Conservation (phyloP, 352 stramenopile species). For the Saprolegnia diclina region DNA sequence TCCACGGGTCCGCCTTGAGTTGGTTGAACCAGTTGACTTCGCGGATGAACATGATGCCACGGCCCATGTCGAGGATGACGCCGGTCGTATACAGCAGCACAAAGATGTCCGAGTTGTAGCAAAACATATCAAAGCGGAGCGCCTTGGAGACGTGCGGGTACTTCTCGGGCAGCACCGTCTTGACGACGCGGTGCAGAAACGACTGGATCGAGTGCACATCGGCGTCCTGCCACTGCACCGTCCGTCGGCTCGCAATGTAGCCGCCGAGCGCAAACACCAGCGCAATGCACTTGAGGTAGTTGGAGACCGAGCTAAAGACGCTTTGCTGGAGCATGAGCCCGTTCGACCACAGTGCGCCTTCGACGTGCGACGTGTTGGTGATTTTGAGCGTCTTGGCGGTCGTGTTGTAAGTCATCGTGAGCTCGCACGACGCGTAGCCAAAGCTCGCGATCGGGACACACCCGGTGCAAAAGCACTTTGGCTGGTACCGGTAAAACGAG, state of each 20-base stretch:
- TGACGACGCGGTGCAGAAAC: background rate
- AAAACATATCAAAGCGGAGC: slow-evolving; percentile 26
- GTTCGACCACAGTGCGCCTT: background rate
- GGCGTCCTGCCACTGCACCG: slow-evolving; percentile 16
- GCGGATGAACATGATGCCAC: slow-evolving; percentile 10
- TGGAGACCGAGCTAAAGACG: background rate
- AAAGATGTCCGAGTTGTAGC: slow-evolving; percentile 27
- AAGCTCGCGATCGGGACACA: slow-evolving; percentile 6
- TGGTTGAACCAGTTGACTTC: slow-evolving; percentile 16
- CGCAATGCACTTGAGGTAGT: slow-evolving; percentile 24
- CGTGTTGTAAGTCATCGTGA: background rate
- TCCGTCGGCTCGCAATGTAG: slow-evolving; percentile 16
- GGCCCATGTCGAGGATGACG: slow-evolving; percentile 11
- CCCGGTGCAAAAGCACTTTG: slow-evolving; percentile 23
- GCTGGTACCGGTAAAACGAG: slow-evolving; percentile 1
- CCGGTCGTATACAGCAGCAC: slow-evolving; percentile 6
- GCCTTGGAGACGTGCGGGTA: slow-evolving; percentile 19
- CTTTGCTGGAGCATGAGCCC: slow-evolving; percentile 17
- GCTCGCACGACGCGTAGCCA: slow-evolving; percentile 6
- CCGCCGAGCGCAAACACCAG: slow-evolving; percentile 15
- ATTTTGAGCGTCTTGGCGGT: background rate
- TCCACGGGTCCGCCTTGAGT: background rate
- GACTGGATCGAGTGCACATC: slow-evolving; percentile 5
- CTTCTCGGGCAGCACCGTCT: slow-evolving; percentile 12
- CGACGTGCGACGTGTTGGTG: background rate